A percentile compares a stretch with the other conserved stretches of the same genome.
Conservation (phyloP, 2,329 filamentous ascomycete species). For the Phialophora macrospora region DNA sequence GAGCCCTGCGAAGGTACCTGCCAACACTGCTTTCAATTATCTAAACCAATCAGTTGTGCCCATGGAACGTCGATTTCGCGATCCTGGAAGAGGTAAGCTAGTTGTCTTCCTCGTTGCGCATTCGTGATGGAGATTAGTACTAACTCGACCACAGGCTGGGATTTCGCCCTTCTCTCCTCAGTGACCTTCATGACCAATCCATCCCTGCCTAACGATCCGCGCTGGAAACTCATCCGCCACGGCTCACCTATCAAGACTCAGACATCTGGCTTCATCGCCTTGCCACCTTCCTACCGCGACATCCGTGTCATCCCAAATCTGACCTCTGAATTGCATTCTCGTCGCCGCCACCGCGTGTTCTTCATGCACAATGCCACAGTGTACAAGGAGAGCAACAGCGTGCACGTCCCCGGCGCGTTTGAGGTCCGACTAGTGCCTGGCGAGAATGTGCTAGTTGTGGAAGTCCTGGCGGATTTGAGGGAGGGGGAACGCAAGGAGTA, state of each 20-base stretch:
- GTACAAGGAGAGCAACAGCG: constrained; percentile 38
- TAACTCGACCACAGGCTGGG: constrained; percentile 34
- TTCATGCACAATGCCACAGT: constrained; percentile 33
- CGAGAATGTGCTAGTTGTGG: constrained; percentile 77
- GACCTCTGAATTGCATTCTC: constrained; percentile 27
- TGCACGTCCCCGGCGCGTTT: constrained; percentile 69
- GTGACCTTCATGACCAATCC: constrained; percentile 71
- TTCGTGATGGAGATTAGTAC: neutral
- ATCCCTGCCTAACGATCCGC: constrained; percentile 61
- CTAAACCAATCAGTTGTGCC: constrained; percentile 43
- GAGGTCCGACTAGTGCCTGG: constrained; percentile 74
- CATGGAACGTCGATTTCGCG: constrained; percentile 51
- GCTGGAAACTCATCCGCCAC: constrained; percentile 66
- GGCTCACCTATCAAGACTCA: constrained; percentile 70
- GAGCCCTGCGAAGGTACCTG: neutral
- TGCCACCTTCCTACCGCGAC: constrained; percentile 68
- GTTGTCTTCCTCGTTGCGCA: neutral
- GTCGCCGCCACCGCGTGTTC: constrained; percentile 32
- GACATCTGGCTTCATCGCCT: constrained; percentile 73
- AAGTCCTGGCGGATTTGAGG: constrained; percentile 71
- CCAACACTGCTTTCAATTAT: constrained; percentile 11
- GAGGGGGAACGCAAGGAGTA: constrained; percentile 62
- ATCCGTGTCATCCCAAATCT: constrained; percentile 62
- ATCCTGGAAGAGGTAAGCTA: constrained; percentile 55
- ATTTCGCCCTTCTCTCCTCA: constrained; percentile 69